Evolutionary conservation across 371 early-diverging fungal species (phyloP), one percentile per base, ranked within the genome.

Genomic region (Zancudomyces culisetae): DNA sequence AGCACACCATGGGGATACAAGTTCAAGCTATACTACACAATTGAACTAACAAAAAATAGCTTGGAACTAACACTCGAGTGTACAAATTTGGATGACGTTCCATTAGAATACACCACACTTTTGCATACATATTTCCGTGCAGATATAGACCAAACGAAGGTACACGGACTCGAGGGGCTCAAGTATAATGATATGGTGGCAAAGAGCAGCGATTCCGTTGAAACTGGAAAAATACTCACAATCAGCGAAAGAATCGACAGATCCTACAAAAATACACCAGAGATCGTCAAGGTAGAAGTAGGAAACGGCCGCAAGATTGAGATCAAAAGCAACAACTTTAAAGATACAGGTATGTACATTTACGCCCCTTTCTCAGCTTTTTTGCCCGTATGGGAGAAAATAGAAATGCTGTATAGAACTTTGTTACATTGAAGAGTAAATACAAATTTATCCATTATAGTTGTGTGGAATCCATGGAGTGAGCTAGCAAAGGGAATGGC

Each of bases 401-500:
- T n/a, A n/a, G n/a, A n/a, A n/a, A n/a, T n/a, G n/a, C n/a, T n/a
- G n/a, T n/a, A n/a, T n/a, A n/a, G n/a, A n/a, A n/a, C n/a, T n/a
- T n/a, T n/a, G n/a, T n/a, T n/a, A n/a, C n/a, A n/a, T n/a, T n/a
- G n/a, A n/a, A n/a, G n/a, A n/a, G n/a, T n/a, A n/a, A n/a, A n/a
- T n/a, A n/a, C n/a, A n/a, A n/a, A n/a, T n/a, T n/a, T n/a, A n/a
- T 49, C 10, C 42, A 8, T 41, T 27, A 28, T 46, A 52, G 93
- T 93, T 45, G 83, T 96, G 28, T 96, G 97, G 97, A 96, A 96
- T 58, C 92, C 92, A 8, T 93, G 94, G 94, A 69, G 70, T 18
- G 90, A 87, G 27, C 89, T 87, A 70, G 79, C 94, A 12, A 71
- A 74, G 45, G 79, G 68, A 22, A 86, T 93, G 86, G 73, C 74